Evolutionary conservation across 2,329 filamentous ascomycete species (phyloP), one percentile per base, ranked within the genome.

Genomic region (Aspergillus quadrilineatus): DNA sequence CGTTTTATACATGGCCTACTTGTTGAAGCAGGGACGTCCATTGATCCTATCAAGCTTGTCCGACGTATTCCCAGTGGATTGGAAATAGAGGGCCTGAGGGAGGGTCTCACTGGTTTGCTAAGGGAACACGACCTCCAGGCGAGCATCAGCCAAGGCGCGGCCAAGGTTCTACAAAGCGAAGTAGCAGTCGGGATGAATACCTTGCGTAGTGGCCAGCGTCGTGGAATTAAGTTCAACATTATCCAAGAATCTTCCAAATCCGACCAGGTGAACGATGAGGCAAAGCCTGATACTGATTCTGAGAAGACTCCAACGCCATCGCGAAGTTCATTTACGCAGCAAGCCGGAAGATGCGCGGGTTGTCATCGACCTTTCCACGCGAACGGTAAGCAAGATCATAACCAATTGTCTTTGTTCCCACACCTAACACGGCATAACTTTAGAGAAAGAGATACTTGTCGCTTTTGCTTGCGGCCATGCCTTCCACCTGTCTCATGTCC

Each of bases 91-190:
- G 94, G 94, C 0, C 79, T 99, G 6, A 82, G 92, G 57, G 90
- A 96, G 60, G 94, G 93, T 0, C 82, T 99, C 3, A 88, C 89
- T 44, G 89, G 92, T 56, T 92, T 99, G 79, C 89, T 99, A 70
- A 88, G 93, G 65, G 94, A 99, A 73, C 92, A 97, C 69, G 94
- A 97, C 69, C 89, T 99, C 44, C 94, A 97, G 75, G 86, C 90
- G 69, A 94, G 89, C 65, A 97, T 99, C 69, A 93, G 89, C 62
- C 87, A 89, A 43, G 94, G 94, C 1, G 94, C 95, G 3, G 92
- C 94, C 0, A 85, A 85, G 53, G 92, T 97, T 0, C 79, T 97
- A 42, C 82, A 89, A 50, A 91, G 92, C 56, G 94, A 99, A 74
- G 93, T 99, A 0, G 87, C 88, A 0, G 81, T 84, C 4, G 91